Percentiles rank a stretch among this genome's conserved stretches.
phyloP scores from a whole-genome alignment of 2,329 filamentous ascomycete genomes.

The Talaromyces sp. region DNA sequence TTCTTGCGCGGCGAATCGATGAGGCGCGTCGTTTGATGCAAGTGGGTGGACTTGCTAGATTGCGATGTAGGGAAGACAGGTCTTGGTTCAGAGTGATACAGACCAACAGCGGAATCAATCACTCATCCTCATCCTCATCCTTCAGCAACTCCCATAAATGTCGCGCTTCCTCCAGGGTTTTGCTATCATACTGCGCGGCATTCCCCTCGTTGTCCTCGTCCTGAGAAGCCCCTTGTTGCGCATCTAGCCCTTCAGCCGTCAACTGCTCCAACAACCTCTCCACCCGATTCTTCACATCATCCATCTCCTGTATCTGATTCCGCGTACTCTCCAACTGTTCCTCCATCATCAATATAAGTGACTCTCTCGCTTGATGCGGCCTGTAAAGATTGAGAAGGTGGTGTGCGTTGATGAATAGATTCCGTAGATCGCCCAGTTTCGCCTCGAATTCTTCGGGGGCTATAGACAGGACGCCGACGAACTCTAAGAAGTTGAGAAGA shows the following conservation, averaged over 20 bases:
- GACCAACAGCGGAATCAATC: neutral
- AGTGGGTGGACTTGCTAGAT: no score
- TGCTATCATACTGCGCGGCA: slow-evolving; percentile 19
- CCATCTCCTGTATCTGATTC: slow-evolving; percentile 74
- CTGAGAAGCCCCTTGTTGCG: slow-evolving; percentile 19
- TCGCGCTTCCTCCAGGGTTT: slow-evolving; percentile 29
- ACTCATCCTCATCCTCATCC: slow-evolving; percentile 31
- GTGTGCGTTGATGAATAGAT: slow-evolving; percentile 85
- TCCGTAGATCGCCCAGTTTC: slow-evolving; percentile 75
- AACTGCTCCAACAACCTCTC: slow-evolving; percentile 40
- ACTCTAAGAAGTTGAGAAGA: slow-evolving; percentile 82
- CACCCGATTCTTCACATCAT: slow-evolving; percentile 68
- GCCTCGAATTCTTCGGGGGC: slow-evolving; percentile 64
- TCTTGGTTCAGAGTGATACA: neutral
- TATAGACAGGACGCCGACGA: slow-evolving; percentile 68
- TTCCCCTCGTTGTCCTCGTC: slow-evolving; percentile 12
- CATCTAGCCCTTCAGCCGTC: slow-evolving; percentile 29
- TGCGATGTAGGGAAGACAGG: neutral
- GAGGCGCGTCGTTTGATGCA: no score
- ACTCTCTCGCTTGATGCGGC: slow-evolving; percentile 87
- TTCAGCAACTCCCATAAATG: slow-evolving; percentile 41
- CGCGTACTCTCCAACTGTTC: slow-evolving; percentile 70
- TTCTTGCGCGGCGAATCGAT: neutral
- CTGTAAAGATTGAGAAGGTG: slow-evolving; percentile 92
- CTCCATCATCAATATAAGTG: slow-evolving; percentile 82